Evolutionary conservation across 805 yeast genomes (phyloP).

Genomic region (Monosporozyma yasuniensis): DNA sequence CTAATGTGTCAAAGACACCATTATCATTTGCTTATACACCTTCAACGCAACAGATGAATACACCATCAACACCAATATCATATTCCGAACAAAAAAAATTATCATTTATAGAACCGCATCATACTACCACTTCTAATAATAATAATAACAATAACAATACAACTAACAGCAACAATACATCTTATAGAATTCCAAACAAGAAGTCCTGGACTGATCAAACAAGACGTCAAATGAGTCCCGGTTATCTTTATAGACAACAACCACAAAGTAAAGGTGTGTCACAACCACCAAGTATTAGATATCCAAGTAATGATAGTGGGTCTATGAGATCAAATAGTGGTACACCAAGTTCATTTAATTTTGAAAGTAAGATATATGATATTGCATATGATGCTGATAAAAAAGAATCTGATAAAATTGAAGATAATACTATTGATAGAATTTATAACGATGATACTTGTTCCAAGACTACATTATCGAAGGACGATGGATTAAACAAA

Average conservation of each 20-base stretch:
- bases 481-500: background rate
- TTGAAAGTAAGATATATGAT: conserved; percentile 33
- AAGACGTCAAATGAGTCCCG: conserved; percentile 14
- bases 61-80: conserved; percentile 21
- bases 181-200: conserved; percentile 1
- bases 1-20: conserved; percentile 23
- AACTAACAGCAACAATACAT: background rate
- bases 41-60: conserved; percentile 13
- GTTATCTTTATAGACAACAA: conserved; percentile 8
- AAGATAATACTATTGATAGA: background rate
- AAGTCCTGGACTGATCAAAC: background rate
- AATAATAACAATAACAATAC: conserved; percentile 1
- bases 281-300: background rate
- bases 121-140: conserved; percentile 1
- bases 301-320: conserved; percentile 2
- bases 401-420: background rate
- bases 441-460: background rate
- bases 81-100: conserved; percentile 5
- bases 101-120: conserved; percentile 5
- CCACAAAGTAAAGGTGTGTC: background rate
- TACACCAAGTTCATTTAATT: conserved; percentile 23
- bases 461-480: background rate
- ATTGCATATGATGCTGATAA: conserved; percentile 17
- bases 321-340: conserved; percentile 6
- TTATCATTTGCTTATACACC: conserved; percentile 20